These are phyloP conservation scores for Xylaria multiplex DNA, from an alignment of 2,329 filamentous ascomycete species.

Conservation along the genomic window DNA sequence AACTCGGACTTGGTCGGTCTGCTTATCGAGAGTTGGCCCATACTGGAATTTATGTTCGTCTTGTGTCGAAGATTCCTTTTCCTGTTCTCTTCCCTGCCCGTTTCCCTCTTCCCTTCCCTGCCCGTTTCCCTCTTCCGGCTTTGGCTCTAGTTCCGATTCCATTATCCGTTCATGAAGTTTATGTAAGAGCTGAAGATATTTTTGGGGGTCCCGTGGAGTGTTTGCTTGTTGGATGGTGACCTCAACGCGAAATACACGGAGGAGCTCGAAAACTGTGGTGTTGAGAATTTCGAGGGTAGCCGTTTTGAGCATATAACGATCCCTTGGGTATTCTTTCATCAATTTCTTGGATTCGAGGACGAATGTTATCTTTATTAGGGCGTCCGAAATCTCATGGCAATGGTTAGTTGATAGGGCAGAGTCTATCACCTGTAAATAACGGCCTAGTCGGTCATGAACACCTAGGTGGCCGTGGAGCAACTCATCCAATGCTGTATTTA, in stretches of 20 bases:
- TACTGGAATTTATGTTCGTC: neutral
- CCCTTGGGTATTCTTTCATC: too few species aligned
- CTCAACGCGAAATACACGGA: slow-evolving; percentile 1
- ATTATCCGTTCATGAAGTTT: neutral
- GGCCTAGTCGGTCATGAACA: too few species aligned
- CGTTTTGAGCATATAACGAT: too few species aligned
- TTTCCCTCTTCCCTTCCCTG: too few species aligned
- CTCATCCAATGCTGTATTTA: too few species aligned
- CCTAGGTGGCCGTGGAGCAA: too few species aligned
- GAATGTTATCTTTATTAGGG: too few species aligned
- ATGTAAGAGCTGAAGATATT: slow-evolving; percentile 1
- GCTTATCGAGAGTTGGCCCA: neutral
- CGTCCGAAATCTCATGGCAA: too few species aligned
- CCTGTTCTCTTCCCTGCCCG: too few species aligned
- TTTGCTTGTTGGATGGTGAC: neutral
- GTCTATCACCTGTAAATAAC: too few species aligned
- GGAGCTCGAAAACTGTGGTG: slow-evolving; percentile 1
- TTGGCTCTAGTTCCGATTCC: neutral
- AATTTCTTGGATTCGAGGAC: too few species aligned
- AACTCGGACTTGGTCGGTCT: neutral
- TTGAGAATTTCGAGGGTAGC: neutral
- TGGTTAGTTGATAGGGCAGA: too few species aligned
- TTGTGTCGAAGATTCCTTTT: neutral
- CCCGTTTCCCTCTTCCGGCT: neutral
- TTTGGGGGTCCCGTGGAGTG: neutral